A percentile compares a stretch with the other conserved stretches of the same genome.
Evolutionary conservation across 148 eudicot species (phyloP).

Genomic region (Dysphania ambrosioides): DNA sequence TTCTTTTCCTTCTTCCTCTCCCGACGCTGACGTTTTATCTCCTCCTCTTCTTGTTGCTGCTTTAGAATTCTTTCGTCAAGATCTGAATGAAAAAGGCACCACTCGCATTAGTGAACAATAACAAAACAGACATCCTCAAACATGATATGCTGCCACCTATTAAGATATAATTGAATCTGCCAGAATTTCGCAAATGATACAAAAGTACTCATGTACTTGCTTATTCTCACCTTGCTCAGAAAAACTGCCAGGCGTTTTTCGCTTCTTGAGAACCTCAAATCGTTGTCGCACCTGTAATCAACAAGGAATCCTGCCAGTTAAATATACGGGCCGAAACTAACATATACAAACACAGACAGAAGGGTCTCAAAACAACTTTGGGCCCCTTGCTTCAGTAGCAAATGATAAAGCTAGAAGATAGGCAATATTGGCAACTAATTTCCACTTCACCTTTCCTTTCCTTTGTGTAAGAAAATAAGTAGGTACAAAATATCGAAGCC

Average conservation of each 20-base stretch:
- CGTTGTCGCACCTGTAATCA: constrained; percentile 67
- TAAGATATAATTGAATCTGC: neutral
- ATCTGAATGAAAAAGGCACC: constrained; percentile 41
- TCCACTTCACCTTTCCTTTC: neutral
- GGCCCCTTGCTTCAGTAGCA: neutral
- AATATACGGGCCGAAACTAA: too few species aligned
- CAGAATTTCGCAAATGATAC: neutral
- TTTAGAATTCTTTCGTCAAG: constrained; percentile 86
- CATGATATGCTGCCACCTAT: neutral
- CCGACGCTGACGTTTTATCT: constrained; percentile 81
- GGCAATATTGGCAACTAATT: neutral
- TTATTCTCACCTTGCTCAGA: constrained; percentile 77
- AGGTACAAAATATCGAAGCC: too few species aligned
- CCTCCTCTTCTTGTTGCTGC: constrained; percentile 97
- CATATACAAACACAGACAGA: too few species aligned
- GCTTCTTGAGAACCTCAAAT: constrained; percentile 84
- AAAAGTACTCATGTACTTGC: neutral
- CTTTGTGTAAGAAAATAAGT: too few species aligned
- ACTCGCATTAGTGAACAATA: constrained; percentile 9
- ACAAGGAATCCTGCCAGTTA: too few species aligned
- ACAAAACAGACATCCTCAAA: neutral
- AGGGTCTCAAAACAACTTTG: too few species aligned
- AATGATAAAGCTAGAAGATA: neutral
- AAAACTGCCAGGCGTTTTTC: constrained; percentile 73
- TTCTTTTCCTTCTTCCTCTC: constrained; percentile 98